Percentiles rank a stretch among this genome's conserved stretches.
phyloP scores from a whole-genome alignment of 2,329 filamentous ascomycete species.

The Fusarium algeriense region DNA sequence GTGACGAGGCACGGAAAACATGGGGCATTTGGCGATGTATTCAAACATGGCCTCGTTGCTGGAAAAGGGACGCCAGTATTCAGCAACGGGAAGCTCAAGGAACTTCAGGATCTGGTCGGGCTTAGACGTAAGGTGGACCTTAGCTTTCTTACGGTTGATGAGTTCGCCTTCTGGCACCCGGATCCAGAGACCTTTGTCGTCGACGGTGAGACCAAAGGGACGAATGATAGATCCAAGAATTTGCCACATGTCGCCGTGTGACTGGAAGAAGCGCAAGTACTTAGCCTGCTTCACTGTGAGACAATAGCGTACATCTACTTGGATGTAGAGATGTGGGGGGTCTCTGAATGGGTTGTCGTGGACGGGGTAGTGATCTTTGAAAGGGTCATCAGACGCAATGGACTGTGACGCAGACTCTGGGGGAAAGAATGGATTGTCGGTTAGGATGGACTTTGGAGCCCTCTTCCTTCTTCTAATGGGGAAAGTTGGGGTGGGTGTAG shows the following conservation, averaged over 20 bases:
- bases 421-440: no score
- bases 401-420: no score
- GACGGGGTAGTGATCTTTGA: background rate
- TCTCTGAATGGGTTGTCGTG: slow-evolving; percentile 47
- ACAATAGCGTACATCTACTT: slow-evolving; percentile 76
- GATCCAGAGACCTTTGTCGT: slow-evolving; percentile 72
- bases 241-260: slow-evolving; percentile 79
- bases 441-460: background rate
- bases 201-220: slow-evolving; percentile 73
- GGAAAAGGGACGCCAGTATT: slow-evolving; percentile 68
- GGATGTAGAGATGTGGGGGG: slow-evolving; percentile 60
- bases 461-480: background rate
- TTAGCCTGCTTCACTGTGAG: slow-evolving; percentile 56
- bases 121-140: slow-evolving; percentile 70
- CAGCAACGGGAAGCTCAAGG: slow-evolving; percentile 65
- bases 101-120: slow-evolving; percentile 70
- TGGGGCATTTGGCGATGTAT: slow-evolving; percentile 68
- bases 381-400: background rate
- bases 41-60: slow-evolving; percentile 69
- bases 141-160: slow-evolving; percentile 66
- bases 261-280: slow-evolving; percentile 76
- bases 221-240: slow-evolving; percentile 73
- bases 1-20: slow-evolving; percentile 64
- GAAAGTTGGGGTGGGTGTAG: no score
- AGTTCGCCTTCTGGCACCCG: slow-evolving; percentile 76